Evolutionary conservation across 768 basidiomycete species (phyloP), one percentile per base, ranked within the genome.

Genomic region (Postia placenta): DNA sequence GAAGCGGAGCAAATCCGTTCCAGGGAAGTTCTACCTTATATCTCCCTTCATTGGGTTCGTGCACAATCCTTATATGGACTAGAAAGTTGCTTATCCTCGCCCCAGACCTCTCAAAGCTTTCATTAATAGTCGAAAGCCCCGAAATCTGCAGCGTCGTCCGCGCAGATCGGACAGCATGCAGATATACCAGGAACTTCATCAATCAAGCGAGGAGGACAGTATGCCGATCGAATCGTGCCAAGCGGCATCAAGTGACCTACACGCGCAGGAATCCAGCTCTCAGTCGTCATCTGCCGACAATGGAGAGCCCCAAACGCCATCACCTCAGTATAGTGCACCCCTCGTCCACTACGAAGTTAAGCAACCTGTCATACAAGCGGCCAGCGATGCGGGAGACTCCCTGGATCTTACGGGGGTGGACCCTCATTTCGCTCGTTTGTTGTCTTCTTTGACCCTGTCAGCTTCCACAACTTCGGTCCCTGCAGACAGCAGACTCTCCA

Each of bases 21-120:
- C 74, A 14, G 85, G 87, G 36, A 92, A 88, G 65, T 98, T 96
- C 67, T 99, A 96, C 69, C 74, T 97, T 60, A 92, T 98, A 30
- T 81, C 92, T 0, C 94, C 95, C 3, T 96, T 98, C 70, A 92
- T 99, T 56, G 76, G 72, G 88, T 91, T 69, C 48, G 79, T 67
- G 47, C 46, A 44, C 43, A 42, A 35, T n/a, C 25, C 27, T 20
- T 26, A 53, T 15, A 4, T 30, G 25, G 22, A 9, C 23, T 17
- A 52, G 22, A 49, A 12, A 19, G 9, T 43, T 45, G 42, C 46
- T 58, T 1, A 60, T 42, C 4, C 33, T 15, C 27, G 6, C 38
- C 26, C n/a, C 48, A 85, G 83, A 24, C 69, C 76, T 42, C 60
- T 90, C 60, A 88, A 84, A 64, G 70, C 74, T 5, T 87, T 86